Base-by-base conservation (phyloP, 1,284 basidiomycete genomes). In the Melampsora americana region DNA sequence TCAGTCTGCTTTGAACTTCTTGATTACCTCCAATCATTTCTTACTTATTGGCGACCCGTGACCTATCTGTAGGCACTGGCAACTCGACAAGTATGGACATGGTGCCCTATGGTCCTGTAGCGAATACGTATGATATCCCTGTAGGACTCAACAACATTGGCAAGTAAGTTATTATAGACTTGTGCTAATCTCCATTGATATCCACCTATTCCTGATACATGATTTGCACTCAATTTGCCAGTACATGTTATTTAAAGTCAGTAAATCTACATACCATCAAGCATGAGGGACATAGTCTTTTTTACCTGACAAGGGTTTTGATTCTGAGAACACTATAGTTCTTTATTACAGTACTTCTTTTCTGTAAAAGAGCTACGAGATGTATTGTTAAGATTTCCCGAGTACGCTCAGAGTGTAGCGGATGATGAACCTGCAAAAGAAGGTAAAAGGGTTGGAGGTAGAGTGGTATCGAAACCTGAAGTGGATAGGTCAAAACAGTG, bases 91-190 rank as follows among this genome's bases (percentile, higher is more conserved):
- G 23, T 18, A 74, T 60, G 72, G 65, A 74, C 9, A 60, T 74
- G 16, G 56, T 73, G 16, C 46, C 70, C 11, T 73, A 73, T 59
- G 65, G 70, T 53, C 62, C 70, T 53, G 60, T 61, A 5, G 84
- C 85, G 35, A 87, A 85, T 5, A 85, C 87, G 50, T 84, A 85
- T 1, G 90, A 92, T 77, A 85, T 90, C 80, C 93, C 93, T 18
- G 87, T 92, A 70, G 93, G 93, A 1, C 86, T 95, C 44, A 92
- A 94, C 81, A 94, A 95, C 81, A 88, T 96, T 44, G 93, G 93
- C 69, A 96, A 96, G 72, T 74, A 44, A 60, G 72, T 73, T 5
- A 30, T 0, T 30, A 16, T 81, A 95, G 92, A 0, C 95, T 92
- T 82, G 95, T 95, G 82, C 86, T 95, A 72, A 95, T 95, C 82